Evolutionary conservation across 352 stramenopile species (phyloP), one percentile per base, ranked within the genome.

Genomic region (Phytophthora foliorum): DNA sequence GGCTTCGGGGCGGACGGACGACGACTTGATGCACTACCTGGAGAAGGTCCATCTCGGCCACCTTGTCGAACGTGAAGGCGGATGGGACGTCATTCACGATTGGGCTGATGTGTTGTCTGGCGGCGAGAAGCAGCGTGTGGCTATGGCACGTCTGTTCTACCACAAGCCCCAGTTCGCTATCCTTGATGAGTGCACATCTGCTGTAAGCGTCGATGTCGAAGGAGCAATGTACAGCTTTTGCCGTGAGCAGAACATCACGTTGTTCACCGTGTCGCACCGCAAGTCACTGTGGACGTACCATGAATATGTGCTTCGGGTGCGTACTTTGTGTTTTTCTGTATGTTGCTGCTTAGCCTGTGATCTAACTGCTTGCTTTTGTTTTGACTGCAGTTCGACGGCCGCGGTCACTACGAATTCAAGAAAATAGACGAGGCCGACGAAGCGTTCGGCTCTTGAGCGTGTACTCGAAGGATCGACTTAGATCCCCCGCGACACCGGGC

Each of bases 241-340:
- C 66, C 82, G 86, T 34, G 77, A 90, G 57, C 88, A 95, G 53
- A 91, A 92, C 75, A 97, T 98, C 69, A 98, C 91, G 63, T 78
- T 97, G 24, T 97, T 97, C 67, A 97, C 91, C 3, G 91, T 97
- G 34, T 97, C 89, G 58, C 91, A 97, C 67, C 86, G 92, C 68
- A 94, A 96, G 73, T 95, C 87, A 74, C 66, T 97, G 11, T 97
- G 90, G 90, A 87, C 83, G 61, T 95, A 97, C 74, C 92, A 97
- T 73, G 87, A 94, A 80, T 92, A 90, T 68, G 84, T 93, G 19
- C 80, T 94, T 51, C 77, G 78, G 69, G 86, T 95, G 76, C 51
- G 77, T 84, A n/a, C 39, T 64, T 6, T 51, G 14, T 55, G 50
- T n/a, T 55, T 57, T 16, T 27, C 22, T 42, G 2, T 42, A 8